Evolutionary conservation across 2,329 filamentous ascomycete genomes (phyloP).

Genomic region (Hypoxylon sp.): DNA sequence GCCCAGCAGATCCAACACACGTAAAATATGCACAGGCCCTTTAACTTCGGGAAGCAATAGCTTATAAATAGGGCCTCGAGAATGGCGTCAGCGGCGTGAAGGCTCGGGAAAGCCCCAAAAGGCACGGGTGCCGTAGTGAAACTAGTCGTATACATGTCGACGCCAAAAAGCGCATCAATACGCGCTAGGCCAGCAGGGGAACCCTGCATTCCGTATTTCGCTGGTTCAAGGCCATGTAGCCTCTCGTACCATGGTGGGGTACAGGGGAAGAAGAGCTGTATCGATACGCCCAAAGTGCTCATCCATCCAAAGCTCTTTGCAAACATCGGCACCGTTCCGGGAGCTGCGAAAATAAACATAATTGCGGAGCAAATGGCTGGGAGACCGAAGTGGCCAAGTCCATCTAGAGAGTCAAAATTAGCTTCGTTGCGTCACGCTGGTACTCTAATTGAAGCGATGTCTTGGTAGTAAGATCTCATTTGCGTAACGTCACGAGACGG

Average conservation of each 20-base stretch:
- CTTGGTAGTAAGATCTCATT: neutral
- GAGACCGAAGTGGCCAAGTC: conserved; percentile 89
- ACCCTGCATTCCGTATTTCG: conserved; percentile 91
- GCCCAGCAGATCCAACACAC: conserved; percentile 98
- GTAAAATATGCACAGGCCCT: conserved; percentile 85
- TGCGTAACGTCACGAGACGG: neutral
- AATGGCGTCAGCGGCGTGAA: conserved; percentile 91
- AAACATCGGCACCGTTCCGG: conserved; percentile 86
- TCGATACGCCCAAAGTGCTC: conserved; percentile 88
- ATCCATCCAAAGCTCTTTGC: conserved; percentile 92
- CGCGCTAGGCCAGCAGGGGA: conserved; percentile 91
- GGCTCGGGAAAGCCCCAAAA: conserved; percentile 93
- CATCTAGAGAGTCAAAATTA: conserved; percentile 62
- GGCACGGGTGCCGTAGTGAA: conserved; percentile 93
- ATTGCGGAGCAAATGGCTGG: conserved; percentile 83
- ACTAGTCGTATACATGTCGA: conserved; percentile 92
- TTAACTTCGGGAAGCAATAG: conserved; percentile 88
- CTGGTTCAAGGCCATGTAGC: conserved; percentile 88
- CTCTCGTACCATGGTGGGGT: conserved; percentile 98
- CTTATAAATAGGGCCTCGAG: conserved; percentile 94
- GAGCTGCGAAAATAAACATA: conserved; percentile 91
- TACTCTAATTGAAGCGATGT: neutral
- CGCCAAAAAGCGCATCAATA: conserved; percentile 89
- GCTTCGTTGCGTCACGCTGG: neutral
- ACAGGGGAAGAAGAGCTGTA: conserved; percentile 92